These are phyloP conservation scores for Kurtzmaniella cleridarum DNA, from an alignment of 805 yeast species.

Conservation along the genomic window DNA sequence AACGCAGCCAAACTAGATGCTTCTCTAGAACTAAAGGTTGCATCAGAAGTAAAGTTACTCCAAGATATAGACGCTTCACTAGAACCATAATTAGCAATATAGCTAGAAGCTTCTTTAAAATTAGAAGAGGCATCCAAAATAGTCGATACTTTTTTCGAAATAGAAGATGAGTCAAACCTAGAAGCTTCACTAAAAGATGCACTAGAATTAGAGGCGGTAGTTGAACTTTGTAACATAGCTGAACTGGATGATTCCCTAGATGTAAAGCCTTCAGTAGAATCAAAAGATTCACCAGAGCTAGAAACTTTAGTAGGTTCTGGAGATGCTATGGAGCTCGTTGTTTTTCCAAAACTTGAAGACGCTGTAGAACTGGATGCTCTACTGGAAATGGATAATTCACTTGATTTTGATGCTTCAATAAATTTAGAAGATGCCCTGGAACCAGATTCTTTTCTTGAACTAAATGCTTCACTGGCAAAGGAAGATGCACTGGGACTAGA, in stretches of 20 bases:
- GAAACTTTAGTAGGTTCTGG: background rate
- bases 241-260: too few species aligned
- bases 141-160: too few species aligned
- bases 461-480: too few species aligned
- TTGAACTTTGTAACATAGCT: background rate
- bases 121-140: background rate
- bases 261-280: background rate
- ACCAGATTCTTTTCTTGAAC: too few species aligned
- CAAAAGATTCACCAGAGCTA: background rate
- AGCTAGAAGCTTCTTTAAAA: conserved; percentile 1
- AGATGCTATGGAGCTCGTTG: background rate
- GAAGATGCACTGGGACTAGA: too few species aligned
- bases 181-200: background rate
- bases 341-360: background rate
- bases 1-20: background rate
- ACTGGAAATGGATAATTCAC: background rate
- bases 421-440: too few species aligned
- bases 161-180: background rate
- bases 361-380: background rate
- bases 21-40: too few species aligned
- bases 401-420: too few species aligned
- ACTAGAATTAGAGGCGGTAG: background rate
- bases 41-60: too few species aligned
- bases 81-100: background rate
- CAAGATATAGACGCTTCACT: background rate